These are phyloP conservation scores for Fusarium clavum DNA, from an alignment of 2,329 filamentous ascomycete species.

Conservation along the genomic window DNA sequence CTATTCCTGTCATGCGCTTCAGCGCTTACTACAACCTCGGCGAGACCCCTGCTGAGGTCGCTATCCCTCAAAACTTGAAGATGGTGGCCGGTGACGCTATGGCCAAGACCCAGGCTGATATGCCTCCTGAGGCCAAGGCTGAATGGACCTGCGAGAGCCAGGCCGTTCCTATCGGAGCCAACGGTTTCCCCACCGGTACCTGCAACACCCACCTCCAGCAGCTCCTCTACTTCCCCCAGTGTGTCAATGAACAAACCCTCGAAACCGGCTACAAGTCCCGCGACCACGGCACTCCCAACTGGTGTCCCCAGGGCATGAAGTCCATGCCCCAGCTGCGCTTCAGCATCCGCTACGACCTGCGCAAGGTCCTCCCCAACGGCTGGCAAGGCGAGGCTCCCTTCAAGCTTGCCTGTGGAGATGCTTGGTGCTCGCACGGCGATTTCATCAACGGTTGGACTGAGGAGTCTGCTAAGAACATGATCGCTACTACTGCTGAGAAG, in stretches of 20 bases:
- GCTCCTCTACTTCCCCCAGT: conserved; percentile 43
- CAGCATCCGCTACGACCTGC: conserved; percentile 60
- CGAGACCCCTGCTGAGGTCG: conserved; percentile 53
- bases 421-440: conserved; percentile 59
- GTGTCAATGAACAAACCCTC: conserved; percentile 41
- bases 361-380: conserved; percentile 56
- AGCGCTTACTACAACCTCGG: conserved; percentile 59
- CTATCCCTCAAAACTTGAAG: conserved; percentile 58
- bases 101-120: conserved; percentile 23
- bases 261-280: conserved; percentile 39
- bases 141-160: conserved; percentile 50
- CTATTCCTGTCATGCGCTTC: conserved; percentile 54
- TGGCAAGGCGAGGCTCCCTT: conserved; percentile 58
- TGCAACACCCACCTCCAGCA: conserved; percentile 37
- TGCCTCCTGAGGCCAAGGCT: conserved; percentile 46
- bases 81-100: conserved; percentile 56
- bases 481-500: conserved; percentile 52
- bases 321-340: conserved; percentile 61
- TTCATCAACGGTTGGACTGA: conserved; percentile 61
- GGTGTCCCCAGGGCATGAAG: conserved; percentile 58
- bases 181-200: conserved; percentile 35
- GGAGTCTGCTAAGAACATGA: conserved; percentile 52
- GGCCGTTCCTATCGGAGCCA: conserved; percentile 36
- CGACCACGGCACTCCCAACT: conserved; percentile 42
- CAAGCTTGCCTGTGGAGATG: conserved; percentile 56